Evolutionary conservation across 768 basidiomycete genomes (phyloP).

Genomic region (Leccinum aurantiacum): DNA sequence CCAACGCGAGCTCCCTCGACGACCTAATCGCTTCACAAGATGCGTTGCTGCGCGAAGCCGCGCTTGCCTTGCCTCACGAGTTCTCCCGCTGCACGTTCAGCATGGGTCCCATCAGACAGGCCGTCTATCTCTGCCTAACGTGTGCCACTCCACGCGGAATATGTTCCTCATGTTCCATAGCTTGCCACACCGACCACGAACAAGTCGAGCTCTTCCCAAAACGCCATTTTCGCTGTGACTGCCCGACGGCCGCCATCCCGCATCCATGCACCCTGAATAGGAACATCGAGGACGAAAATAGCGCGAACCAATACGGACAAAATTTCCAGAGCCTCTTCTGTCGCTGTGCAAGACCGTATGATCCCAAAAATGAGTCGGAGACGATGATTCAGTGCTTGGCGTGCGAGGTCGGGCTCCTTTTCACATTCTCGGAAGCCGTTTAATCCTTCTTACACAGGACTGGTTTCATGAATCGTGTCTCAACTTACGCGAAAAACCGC

Average conservation of each 20-base stretch:
- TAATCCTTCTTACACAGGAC: conserved; percentile 48
- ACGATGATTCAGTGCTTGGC: conserved; percentile 88
- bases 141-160: conserved; percentile 69
- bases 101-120: conserved; percentile 65
- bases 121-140: conserved; percentile 78
- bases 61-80: conserved; percentile 56
- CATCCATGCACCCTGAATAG: conserved; percentile 67
- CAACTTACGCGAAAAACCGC: conserved; percentile 68
- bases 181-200: conserved; percentile 85
- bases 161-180: conserved; percentile 82
- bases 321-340: conserved; percentile 76
- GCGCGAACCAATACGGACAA: conserved; percentile 63
- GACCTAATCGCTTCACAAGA: conserved; percentile 30
- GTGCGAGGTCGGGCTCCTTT: conserved; percentile 60
- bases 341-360: conserved; percentile 70
- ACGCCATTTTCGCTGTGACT: conserved; percentile 80
- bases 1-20: conserved; percentile 23
- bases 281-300: conserved; percentile 52
- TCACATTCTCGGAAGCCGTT: background rate
- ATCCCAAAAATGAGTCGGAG: conserved; percentile 70
- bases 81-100: conserved; percentile 67
- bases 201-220: conserved; percentile 89
- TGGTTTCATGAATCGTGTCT: conserved; percentile 93
- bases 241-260: conserved; percentile 63
- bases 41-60: conserved; percentile 33